Evolutionary conservation across 176 grass and related monocot genomes (phyloP).

Genomic region (Carex littledalei): DNA sequence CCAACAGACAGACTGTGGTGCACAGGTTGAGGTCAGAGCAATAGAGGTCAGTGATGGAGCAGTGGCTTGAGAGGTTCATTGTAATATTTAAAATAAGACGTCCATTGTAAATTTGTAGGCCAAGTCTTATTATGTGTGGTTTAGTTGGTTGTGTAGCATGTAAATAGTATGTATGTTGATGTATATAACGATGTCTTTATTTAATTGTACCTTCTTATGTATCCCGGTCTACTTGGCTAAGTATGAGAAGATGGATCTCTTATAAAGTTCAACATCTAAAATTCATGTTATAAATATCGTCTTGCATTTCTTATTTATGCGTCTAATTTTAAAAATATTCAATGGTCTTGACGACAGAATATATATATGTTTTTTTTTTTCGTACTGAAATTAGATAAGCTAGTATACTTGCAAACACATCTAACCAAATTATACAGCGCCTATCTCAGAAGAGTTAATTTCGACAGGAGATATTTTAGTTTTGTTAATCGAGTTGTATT

Average conservation of each 20-base stretch:
- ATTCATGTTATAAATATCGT: not conserved
- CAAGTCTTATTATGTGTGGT: not conserved
- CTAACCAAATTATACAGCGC: not conserved
- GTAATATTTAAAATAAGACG: constrained; percentile 1
- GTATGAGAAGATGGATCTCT: not conserved
- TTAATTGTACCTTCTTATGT: not conserved
- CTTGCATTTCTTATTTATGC: not conserved
- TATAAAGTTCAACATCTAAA: not conserved
- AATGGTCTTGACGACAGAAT: not conserved
- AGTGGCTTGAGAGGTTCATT: not conserved
- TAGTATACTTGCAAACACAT: not conserved
- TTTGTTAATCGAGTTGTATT: not conserved
- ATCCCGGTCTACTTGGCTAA: not conserved
- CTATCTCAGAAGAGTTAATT: not conserved
- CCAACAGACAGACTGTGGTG: constrained; percentile 38
- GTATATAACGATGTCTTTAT: not conserved
- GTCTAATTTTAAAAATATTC: not conserved
- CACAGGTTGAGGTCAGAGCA: constrained; percentile 55
- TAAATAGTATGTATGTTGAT: constrained; percentile 9
- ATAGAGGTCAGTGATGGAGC: constrained; percentile 32
- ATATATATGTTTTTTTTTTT: not conserved
- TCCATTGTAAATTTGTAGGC: not conserved
- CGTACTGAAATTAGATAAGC: not conserved
- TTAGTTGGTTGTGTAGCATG: not conserved
- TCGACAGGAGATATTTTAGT: not conserved